Conservation (phyloP, 148 eudicot genomes). For the Agrostemma githago region DNA sequence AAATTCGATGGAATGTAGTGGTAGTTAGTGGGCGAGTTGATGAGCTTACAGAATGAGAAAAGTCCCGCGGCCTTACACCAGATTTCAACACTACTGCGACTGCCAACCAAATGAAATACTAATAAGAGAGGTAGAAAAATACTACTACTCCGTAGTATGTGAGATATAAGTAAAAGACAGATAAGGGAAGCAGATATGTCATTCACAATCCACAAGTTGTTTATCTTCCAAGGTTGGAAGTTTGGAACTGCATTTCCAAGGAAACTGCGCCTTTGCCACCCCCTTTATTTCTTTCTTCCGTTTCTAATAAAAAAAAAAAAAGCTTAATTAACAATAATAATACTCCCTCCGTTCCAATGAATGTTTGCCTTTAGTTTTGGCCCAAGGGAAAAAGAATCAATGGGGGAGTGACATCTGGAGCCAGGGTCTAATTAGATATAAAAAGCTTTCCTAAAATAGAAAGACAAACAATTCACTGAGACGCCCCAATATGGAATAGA, state of each 20-base stretch:
- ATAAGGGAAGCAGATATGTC: conserved; percentile 17
- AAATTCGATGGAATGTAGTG: conserved; percentile 9
- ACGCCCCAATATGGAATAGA: no score
- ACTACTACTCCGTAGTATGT: no score
- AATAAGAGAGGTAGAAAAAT: not conserved
- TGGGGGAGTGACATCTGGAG: no score
- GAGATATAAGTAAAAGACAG: not conserved
- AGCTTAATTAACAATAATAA: no score
- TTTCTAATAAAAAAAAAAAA: not conserved
- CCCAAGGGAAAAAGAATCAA: no score
- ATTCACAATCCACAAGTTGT: conserved; percentile 17
- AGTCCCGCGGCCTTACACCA: conserved; percentile 6
- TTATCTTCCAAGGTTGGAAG: not conserved
- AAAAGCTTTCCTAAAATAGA: no score
- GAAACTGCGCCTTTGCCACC: not conserved
- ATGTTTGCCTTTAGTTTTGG: no score
- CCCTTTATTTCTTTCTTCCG: not conserved
- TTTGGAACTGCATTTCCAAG: not conserved
- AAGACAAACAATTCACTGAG: no score
- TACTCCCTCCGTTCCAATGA: no score
- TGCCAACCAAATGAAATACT: not conserved
- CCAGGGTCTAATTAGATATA: no score
- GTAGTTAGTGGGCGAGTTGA: conserved; percentile 1
- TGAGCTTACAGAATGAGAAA: conserved; percentile 11
- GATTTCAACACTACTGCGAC: not conserved